These are phyloP conservation scores for Yamadazyma scolyti DNA, from an alignment of 805 yeast genomes.

Conservation along the genomic window DNA sequence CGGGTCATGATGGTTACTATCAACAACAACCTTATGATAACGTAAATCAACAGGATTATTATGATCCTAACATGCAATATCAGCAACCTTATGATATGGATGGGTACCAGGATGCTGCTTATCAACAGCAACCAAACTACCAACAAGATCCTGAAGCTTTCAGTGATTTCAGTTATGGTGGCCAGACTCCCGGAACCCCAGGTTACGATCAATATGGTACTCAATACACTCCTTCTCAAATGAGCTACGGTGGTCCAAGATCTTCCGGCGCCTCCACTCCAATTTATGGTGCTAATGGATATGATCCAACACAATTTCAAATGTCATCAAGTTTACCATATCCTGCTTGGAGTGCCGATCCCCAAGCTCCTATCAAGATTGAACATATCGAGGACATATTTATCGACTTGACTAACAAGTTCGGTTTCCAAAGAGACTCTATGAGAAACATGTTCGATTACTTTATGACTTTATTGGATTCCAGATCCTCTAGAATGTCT, in stretches of 20 bases:
- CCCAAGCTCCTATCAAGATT: conserved; percentile 74
- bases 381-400: conserved; percentile 86
- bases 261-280: conserved; percentile 96
- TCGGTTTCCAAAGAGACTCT: conserved; percentile 89
- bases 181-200: conserved; percentile 51
- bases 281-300: conserved; percentile 66
- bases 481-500: conserved; percentile 84
- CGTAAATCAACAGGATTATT: conserved; percentile 41
- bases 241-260: conserved; percentile 74
- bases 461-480: conserved; percentile 79
- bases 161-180: conserved; percentile 64
- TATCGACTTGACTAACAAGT: conserved; percentile 76
- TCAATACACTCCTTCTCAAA: conserved; percentile 80
- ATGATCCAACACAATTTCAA: conserved; percentile 60
- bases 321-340: conserved; percentile 88
- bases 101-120: conserved; percentile 42
- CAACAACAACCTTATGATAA: conserved; percentile 25
- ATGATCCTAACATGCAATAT: conserved; percentile 42
- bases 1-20: conserved; percentile 28
- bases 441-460: conserved; percentile 90
- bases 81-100: conserved; percentile 50
- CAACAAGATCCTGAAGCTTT: conserved; percentile 58
- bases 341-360: conserved; percentile 99
- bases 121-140: conserved; percentile 34
- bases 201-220: conserved; percentile 66